Percentiles rank a stretch among this genome's conserved stretches.
phyloP scores from a whole-genome alignment of 2,329 filamentous ascomycete genomes.

The Rhynchosporium graminicola region DNA sequence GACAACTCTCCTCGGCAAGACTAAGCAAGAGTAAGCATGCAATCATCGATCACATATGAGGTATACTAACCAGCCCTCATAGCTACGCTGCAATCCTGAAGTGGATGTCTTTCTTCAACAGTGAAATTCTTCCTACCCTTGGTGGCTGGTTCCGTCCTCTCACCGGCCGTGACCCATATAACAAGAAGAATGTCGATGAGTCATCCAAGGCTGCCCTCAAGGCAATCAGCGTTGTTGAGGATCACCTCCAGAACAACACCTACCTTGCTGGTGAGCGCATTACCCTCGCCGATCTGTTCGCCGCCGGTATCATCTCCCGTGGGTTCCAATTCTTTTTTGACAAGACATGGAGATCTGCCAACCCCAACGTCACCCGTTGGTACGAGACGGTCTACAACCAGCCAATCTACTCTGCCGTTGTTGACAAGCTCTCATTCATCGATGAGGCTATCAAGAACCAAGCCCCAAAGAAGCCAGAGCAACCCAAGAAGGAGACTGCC shows the following conservation, averaged over 20 bases:
- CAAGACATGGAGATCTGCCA: slow-evolving; percentile 78
- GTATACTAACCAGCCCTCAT: slow-evolving; percentile 33
- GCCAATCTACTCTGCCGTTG: slow-evolving; percentile 82
- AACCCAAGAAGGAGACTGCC: slow-evolving; percentile 66
- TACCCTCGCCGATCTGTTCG: slow-evolving; percentile 93
- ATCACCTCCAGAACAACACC: slow-evolving; percentile 88
- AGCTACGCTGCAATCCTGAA: slow-evolving; percentile 93
- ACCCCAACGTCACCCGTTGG: slow-evolving; percentile 91
- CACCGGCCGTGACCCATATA: slow-evolving; percentile 80
- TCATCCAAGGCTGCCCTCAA: slow-evolving; percentile 67
- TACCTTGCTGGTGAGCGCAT: slow-evolving; percentile 98
- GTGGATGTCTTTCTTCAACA: slow-evolving; percentile 98
- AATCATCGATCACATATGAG: not conserved
- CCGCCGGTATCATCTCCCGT: slow-evolving; percentile 74
- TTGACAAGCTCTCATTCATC: slow-evolving; percentile 73
- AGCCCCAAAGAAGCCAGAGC: slow-evolving; percentile 76
- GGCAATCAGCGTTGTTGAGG: slow-evolving; percentile 73
- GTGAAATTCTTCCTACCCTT: slow-evolving; percentile 74
- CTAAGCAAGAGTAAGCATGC: slow-evolving; percentile 84
- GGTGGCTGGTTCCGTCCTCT: slow-evolving; percentile 86
- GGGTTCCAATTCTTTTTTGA: slow-evolving; percentile 95
- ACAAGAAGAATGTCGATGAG: slow-evolving; percentile 96
- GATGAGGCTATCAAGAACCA: slow-evolving; percentile 72
- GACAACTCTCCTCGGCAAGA: slow-evolving; percentile 98
- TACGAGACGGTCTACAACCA: slow-evolving; percentile 93